These are phyloP conservation scores for Stachybotrys elegans DNA, from an alignment of 2,329 filamentous ascomycete genomes.

Conservation along the genomic window DNA sequence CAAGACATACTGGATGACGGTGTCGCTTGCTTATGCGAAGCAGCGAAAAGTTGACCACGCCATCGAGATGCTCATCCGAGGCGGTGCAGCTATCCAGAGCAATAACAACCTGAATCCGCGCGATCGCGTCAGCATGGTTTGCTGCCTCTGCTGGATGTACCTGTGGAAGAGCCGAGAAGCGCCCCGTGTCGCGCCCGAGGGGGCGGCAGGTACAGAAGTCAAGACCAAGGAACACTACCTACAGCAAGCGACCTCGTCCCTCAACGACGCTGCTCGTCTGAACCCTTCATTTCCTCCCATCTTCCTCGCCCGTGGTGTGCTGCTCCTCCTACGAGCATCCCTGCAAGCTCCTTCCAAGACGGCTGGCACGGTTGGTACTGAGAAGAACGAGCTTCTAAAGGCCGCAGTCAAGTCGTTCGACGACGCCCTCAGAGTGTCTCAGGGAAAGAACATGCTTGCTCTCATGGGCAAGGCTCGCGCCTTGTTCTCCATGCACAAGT, in stretches of 20 bases:
- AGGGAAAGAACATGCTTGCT: conserved; percentile 86
- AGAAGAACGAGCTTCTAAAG: conserved; percentile 73
- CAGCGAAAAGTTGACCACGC: conserved; percentile 87
- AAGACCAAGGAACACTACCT: conserved; percentile 94
- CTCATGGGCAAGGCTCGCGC: conserved; percentile 84
- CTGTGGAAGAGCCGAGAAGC: conserved; percentile 85
- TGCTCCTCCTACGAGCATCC: conserved; percentile 83
- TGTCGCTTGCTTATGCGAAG: conserved; percentile 93
- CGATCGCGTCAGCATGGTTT: conserved; percentile 80
- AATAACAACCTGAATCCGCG: conserved; percentile 66
- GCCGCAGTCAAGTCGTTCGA: conserved; percentile 91
- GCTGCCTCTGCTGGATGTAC: conserved; percentile 86
- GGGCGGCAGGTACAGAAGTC: conserved; percentile 60
- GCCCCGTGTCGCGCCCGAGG: conserved; percentile 56
- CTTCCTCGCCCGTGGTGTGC: conserved; percentile 83
- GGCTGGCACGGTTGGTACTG: conserved; percentile 62
- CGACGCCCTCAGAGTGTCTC: conserved; percentile 80
- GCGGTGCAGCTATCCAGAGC: conserved; percentile 66
- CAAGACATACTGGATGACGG: conserved; percentile 96
- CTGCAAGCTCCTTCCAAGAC: conserved; percentile 70
- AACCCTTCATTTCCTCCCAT: conserved; percentile 90
- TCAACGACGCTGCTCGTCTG: conserved; percentile 93
- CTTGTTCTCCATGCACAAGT: conserved; percentile 81
- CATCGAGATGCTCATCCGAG: conserved; percentile 69
- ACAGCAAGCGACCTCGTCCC: conserved; percentile 78